Base-by-base conservation (phyloP, 2,329 filamentous ascomycete genomes). In the Talaromyces piceae region DNA sequence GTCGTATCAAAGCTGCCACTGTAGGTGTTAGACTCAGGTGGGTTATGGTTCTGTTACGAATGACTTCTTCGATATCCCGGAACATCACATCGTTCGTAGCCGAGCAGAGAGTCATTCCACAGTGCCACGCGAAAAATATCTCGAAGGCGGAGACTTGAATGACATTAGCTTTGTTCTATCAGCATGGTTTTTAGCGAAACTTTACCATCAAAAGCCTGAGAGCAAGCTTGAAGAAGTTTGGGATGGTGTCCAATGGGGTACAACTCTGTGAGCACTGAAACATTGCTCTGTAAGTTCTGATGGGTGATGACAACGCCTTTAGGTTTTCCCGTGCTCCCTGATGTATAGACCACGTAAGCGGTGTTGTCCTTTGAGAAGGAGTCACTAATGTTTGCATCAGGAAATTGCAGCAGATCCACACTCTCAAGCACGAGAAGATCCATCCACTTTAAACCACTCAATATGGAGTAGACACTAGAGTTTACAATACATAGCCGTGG, bases 21-120 rank as follows among this genome's bases (percentile, higher is more conserved):
- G 88, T 94, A 1, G 90, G 87, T 0, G 90, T 95, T 66, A 95
- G 76, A 60, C 87, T 91, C 18, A 95, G 76, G 66, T 95, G 90
- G 0, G 89, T 94, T 33, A 90, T 76, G 0, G 70, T 60, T 16
- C 94, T 68, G 1, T 66, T 63, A 3, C 81, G 76, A 50, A 94
- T 87, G 0, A 82, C 75, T 18, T 71, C 66, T 63, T 90, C 87
- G 7, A 94, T 72, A 58, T 94, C 83, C 33, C 75, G 76, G 59
- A 91, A 88, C 0, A 94, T 69, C 1, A 81, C 77, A 58, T 93
- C 86, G 58, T 91, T 90, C 0, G 75, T 79, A 0, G 83, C 85
- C 2, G 86, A 81, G 62, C 87, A 95, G 11, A 95, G 73, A 54
- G 84, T 86, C 73, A 91, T 88, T 3, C 88, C 88, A 28, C 77